These are phyloP conservation scores for Raphanus hybrid DNA, from an alignment of 441 rosid species.

Conservation along the genomic window DNA sequence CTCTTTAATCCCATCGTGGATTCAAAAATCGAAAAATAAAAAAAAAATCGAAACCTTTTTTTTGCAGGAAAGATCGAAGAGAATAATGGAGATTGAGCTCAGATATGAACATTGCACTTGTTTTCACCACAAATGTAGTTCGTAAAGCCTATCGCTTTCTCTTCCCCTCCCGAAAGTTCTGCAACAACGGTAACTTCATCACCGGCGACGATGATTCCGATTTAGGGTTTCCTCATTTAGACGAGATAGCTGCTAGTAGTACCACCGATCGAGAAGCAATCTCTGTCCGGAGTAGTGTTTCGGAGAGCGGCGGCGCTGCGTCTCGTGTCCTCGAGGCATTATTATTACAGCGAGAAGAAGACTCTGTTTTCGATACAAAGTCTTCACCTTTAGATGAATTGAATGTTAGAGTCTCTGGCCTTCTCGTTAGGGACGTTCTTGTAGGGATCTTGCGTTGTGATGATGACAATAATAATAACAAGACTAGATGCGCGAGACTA, in stretches of 20 bases:
- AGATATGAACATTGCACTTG: slow-evolving; percentile 59
- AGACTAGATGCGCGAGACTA: slow-evolving; percentile 60
- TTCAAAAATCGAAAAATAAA: neutral
- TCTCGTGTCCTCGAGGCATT: slow-evolving; percentile 59
- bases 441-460: slow-evolving; percentile 54
- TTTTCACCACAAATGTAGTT: slow-evolving; percentile 50
- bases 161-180: slow-evolving; percentile 49
- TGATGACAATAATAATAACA: slow-evolving; percentile 34
- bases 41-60: neutral
- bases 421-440: slow-evolving; percentile 82
- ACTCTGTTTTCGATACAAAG: slow-evolving; percentile 58
- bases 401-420: slow-evolving; percentile 62
- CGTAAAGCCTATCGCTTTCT: slow-evolving; percentile 44
- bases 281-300: slow-evolving; percentile 42
- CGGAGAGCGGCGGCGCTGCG: slow-evolving; percentile 48
- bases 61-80: slow-evolving; percentile 34
- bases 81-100: slow-evolving; percentile 54
- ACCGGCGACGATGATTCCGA: slow-evolving; percentile 40
- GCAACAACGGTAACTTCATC: slow-evolving; percentile 44
- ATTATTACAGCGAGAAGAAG: slow-evolving; percentile 60
- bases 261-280: slow-evolving; percentile 13
- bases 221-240: slow-evolving; percentile 47
- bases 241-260: neutral
- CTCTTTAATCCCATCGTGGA: neutral
- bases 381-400: slow-evolving; percentile 54